Evolutionary conservation across 495 filamentous ascomycete genomes (phyloP).

Genomic region (Annulohypoxylon stygium): DNA sequence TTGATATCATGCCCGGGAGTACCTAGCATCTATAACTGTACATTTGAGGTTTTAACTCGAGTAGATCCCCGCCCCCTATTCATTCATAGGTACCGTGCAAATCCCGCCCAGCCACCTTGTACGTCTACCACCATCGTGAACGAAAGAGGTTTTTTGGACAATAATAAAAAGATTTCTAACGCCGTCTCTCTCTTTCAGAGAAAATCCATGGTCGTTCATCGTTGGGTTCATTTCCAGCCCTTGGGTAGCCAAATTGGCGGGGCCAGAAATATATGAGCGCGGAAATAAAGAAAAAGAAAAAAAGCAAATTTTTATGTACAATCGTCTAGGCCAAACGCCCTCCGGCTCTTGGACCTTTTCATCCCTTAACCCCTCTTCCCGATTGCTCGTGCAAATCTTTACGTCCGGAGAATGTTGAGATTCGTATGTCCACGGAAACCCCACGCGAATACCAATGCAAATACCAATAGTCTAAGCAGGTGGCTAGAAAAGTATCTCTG

Average conservation of each 20-base stretch:
- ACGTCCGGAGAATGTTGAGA: conserved; percentile 23
- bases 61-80: conserved; percentile 2
- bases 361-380: conserved; percentile 20
- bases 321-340: conserved; percentile 25
- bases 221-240: conserved; percentile 29
- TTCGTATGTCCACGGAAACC: conserved; percentile 27
- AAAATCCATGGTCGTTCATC: conserved; percentile 33
- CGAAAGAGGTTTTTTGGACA: conserved; percentile 13
- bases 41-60: conserved; percentile 11
- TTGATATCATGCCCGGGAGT: conserved; percentile 12
- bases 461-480: background rate
- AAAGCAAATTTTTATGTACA: conserved; percentile 39
- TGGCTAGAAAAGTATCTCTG: conserved; percentile 25
- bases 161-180: conserved; percentile 17
- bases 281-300: conserved; percentile 5
- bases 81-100: conserved; percentile 19
- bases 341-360: conserved; percentile 18
- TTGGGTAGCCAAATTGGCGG: background rate
- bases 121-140: conserved; percentile 17
- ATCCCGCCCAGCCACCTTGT: conserved; percentile 4
- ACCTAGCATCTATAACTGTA: conserved; percentile 28
- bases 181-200: conserved; percentile 24
- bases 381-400: conserved; percentile 45
- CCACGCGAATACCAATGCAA: conserved; percentile 21
- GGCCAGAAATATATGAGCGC: conserved; percentile 17